A percentile compares a stretch with the other conserved stretches of the same genome.
Conservation (phyloP, 83 land plant species). For the Thuja plicata region DNA sequence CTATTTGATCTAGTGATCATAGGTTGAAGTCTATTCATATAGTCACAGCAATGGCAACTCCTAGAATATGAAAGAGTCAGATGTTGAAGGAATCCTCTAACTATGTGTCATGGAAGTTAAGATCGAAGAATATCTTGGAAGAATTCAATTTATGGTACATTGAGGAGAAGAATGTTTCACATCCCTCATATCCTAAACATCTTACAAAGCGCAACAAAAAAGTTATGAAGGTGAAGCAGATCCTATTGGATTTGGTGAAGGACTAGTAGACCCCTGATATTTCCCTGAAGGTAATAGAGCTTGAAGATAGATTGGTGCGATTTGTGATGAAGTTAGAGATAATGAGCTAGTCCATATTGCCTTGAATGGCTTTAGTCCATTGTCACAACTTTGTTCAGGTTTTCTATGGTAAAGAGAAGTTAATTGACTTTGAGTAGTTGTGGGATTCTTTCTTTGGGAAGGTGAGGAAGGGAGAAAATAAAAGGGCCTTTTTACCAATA, state of each 20-base stretch:
- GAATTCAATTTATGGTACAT: neutral
- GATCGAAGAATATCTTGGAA: neutral
- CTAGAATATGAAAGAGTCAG: neutral
- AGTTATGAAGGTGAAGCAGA: neutral
- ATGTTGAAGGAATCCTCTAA: neutral
- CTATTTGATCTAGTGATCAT: neutral
- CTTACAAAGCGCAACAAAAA: neutral
- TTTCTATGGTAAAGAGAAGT: no score
- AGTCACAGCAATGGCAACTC: neutral
- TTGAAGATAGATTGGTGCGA: no score
- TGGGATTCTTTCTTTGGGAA: no score
- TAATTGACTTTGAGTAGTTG: no score
- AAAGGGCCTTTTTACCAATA: no score
- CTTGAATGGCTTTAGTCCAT: no score
- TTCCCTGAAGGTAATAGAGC: neutral
- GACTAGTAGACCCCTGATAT: no score
- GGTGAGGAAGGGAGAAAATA: no score
- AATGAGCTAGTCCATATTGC: no score
- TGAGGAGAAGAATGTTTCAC: neutral
- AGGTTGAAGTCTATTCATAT: neutral
- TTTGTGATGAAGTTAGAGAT: no score
- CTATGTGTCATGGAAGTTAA: neutral
- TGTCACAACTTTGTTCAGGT: no score
- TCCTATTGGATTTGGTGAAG: no score
- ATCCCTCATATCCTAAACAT: neutral